These are phyloP conservation scores for Solanum hybrid DNA, from an alignment of 305 asterid genomes.

Conservation along the genomic window DNA sequence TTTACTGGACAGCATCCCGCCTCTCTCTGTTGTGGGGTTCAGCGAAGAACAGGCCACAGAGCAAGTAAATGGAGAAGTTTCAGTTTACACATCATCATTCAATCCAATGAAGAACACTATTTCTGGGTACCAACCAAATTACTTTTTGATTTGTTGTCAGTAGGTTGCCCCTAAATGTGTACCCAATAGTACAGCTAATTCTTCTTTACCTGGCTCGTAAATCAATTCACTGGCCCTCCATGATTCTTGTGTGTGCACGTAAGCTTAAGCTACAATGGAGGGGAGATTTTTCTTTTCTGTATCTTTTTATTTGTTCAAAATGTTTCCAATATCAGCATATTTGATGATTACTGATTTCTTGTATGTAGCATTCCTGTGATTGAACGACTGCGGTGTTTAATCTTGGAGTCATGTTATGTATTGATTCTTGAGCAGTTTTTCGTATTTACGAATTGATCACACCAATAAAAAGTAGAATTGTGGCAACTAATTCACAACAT, in stretches of 20 bases:
- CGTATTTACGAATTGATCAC: not conserved
- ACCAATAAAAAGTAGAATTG: not conserved
- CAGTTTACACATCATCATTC: conserved; percentile 78
- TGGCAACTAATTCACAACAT: not conserved
- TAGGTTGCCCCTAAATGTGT: not conserved
- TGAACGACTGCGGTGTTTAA: not conserved
- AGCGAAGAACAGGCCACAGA: conserved; percentile 88
- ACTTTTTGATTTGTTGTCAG: not conserved
- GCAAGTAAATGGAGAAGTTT: conserved; percentile 67
- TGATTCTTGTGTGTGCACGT: not conserved
- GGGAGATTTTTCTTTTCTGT: not conserved
- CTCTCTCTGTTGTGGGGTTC: conserved; percentile 87
- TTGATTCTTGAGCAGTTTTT: not conserved
- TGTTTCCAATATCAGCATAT: not conserved
- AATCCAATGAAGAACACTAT: conserved; percentile 98
- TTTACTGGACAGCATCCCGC: conserved; percentile 81
- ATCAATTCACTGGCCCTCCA: not conserved
- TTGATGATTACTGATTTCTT: not conserved
- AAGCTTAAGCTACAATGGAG: not conserved
- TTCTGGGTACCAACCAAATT: conserved; percentile 57
- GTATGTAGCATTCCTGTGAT: not conserved
- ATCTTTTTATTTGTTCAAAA: not conserved
- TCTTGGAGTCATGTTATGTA: not conserved
- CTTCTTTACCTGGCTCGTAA: not conserved
- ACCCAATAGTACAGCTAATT: not conserved